These are phyloP conservation scores for Suaeda aralocaspica DNA, from an alignment of 148 eudicot species.

Conservation along the genomic window DNA sequence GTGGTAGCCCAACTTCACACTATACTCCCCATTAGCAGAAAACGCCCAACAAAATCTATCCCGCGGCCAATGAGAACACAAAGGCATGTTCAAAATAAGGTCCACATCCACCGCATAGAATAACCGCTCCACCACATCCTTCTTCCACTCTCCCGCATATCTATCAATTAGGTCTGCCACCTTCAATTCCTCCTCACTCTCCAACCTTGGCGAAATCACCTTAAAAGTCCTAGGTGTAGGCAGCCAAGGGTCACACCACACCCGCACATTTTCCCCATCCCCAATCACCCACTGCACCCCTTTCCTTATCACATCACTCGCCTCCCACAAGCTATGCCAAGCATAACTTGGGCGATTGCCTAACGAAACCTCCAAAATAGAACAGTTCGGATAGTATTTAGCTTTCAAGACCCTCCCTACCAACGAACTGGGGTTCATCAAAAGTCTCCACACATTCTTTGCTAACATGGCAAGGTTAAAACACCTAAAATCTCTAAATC, in stretches of 20 bases:
- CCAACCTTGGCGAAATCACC: too few relatives aligned
- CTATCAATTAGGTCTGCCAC: too few relatives aligned
- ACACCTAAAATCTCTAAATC: background rate
- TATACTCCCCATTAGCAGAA: background rate
- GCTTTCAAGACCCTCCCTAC: background rate
- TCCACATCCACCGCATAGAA: background rate
- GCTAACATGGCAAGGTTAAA: background rate
- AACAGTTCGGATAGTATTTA: background rate
- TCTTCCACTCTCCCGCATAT: background rate
- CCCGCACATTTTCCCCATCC: too few relatives aligned
- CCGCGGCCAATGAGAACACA: background rate
- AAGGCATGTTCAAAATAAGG: background rate
- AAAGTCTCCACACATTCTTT: background rate
- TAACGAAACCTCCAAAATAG: background rate
- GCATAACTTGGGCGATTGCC: background rate
- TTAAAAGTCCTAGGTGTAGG: too few relatives aligned
- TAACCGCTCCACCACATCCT: background rate
- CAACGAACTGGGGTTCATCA: background rate
- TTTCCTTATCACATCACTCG: background rate
- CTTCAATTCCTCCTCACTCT: too few relatives aligned
- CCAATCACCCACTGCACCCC: too few relatives aligned
- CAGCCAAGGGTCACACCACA: too few relatives aligned
- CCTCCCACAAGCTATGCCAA: background rate
- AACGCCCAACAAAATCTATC: background rate
- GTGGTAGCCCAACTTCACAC: background rate